phyloP scores from a whole-genome alignment of 2,329 filamentous ascomycete species.

The Alternaria arborescens region DNA sequence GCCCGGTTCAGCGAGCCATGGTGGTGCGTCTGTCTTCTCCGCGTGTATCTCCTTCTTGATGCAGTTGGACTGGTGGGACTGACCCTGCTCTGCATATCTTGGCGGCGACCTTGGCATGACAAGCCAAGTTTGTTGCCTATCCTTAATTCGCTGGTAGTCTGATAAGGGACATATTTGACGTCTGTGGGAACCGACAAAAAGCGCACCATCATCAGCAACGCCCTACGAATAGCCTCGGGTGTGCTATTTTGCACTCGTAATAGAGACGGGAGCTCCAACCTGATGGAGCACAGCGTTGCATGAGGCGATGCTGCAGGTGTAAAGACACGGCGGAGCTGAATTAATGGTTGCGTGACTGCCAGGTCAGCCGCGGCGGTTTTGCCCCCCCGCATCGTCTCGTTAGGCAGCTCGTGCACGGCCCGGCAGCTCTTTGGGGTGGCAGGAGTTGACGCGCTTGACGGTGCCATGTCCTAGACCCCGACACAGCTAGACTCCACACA shows the following conservation, averaged over 20 bases:
- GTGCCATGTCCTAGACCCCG: not conserved
- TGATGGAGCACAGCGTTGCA: not conserved
- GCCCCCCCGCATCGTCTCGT: conserved; percentile 7
- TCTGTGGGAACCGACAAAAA: conserved; percentile 21
- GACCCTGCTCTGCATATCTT: conserved; percentile 25
- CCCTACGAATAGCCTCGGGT: not conserved
- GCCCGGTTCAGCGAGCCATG: conserved; percentile 27
- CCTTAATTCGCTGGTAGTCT: conserved; percentile 18
- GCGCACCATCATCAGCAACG: conserved; percentile 4
- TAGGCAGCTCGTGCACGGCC: conserved; percentile 7
- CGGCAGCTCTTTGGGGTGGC: conserved; percentile 5
- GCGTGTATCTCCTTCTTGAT: conserved; percentile 32
- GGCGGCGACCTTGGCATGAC: conserved; percentile 25
- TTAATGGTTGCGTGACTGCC: not conserved
- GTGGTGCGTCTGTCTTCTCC: conserved; percentile 22
- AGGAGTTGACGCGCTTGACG: conserved; percentile 6
- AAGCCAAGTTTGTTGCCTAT: conserved; percentile 24
- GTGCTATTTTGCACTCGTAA: not conserved
- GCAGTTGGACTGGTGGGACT: conserved; percentile 20
- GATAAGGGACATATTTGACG: conserved; percentile 22
- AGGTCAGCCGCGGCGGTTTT: conserved; percentile 12
- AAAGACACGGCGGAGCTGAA: not conserved
- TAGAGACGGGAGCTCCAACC: not conserved
- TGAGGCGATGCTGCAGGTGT: not conserved
- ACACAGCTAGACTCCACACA: not conserved